phyloP scores from a whole-genome alignment of 768 basidiomycete genomes.

The Podaxis sp. region DNA sequence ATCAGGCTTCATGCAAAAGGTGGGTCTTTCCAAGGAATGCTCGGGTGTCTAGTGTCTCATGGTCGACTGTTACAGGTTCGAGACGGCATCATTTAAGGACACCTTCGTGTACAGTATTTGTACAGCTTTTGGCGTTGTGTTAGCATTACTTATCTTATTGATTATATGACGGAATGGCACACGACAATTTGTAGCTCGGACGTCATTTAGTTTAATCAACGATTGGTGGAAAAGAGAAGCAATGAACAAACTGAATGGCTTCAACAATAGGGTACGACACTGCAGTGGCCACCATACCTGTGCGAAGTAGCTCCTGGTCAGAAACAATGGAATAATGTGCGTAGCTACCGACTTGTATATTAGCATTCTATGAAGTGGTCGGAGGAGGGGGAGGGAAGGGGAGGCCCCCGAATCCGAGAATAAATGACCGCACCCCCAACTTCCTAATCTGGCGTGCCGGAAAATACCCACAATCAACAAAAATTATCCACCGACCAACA shows the following conservation, averaged over 20 bases:
- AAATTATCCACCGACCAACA: slow-evolving; percentile 5
- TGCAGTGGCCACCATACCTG: too few species aligned
- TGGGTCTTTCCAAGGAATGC: slow-evolving; percentile 27
- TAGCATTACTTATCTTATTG: slow-evolving; percentile 21
- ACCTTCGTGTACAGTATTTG: slow-evolving; percentile 18
- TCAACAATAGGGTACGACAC: too few species aligned
- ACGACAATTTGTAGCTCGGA: neutral
- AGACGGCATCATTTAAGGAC: slow-evolving; percentile 53
- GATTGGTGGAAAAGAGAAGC: too few species aligned
- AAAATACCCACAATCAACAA: slow-evolving; percentile 13
- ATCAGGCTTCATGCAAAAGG: slow-evolving; percentile 91
- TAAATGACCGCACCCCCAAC: neutral
- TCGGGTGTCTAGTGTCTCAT: neutral
- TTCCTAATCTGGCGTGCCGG: slow-evolving; percentile 4
- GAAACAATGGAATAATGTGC: too few species aligned
- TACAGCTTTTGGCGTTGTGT: slow-evolving; percentile 16
- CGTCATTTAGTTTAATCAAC: neutral
- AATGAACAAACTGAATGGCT: too few species aligned
- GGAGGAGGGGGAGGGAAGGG: too few species aligned
- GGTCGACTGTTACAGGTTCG: slow-evolving; percentile 42
- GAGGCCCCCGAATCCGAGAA: neutral
- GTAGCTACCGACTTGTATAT: too few species aligned
- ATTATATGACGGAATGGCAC: neutral
- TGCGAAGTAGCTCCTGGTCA: too few species aligned
- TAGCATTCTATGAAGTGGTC: too few species aligned